Percentiles rank a stretch among this genome's conserved stretches.
phyloP scores from a whole-genome alignment of 2,329 filamentous ascomycete genomes.

The Metarhizium guizhouense region DNA sequence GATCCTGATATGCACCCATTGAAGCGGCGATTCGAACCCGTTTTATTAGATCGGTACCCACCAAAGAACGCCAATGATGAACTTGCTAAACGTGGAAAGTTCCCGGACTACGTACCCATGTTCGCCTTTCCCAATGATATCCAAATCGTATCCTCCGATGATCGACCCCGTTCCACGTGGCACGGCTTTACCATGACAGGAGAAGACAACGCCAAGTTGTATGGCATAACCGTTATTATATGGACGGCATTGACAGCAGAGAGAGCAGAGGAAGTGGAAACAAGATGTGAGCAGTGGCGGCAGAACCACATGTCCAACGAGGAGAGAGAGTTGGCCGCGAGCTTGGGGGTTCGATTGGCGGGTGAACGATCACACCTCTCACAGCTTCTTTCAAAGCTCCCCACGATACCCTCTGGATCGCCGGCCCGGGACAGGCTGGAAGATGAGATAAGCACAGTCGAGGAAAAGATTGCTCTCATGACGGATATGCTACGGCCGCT shows the following conservation, averaged over 20 bases:
- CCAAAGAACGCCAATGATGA: conserved; percentile 76
- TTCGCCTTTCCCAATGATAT: conserved; percentile 99
- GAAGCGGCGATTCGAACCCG: conserved; percentile 88
- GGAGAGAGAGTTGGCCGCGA: conserved; percentile 85
- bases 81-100: conserved; percentile 67
- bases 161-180: conserved; percentile 92
- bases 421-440: conserved; percentile 75
- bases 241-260: conserved; percentile 82
- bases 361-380: conserved; percentile 84
- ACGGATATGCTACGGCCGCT: conserved; percentile 89
- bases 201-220: conserved; percentile 82
- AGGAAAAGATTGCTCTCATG: conserved; percentile 97
- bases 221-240: conserved; percentile 83
- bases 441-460: conserved; percentile 88
- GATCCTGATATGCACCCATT: conserved; percentile 93
- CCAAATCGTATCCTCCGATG: conserved; percentile 90
- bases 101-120: conserved; percentile 98
- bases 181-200: conserved; percentile 98
- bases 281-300: conserved; percentile 75
- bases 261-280: conserved; percentile 75
- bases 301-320: conserved; percentile 82
- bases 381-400: conserved; percentile 74
- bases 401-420: conserved; percentile 71
- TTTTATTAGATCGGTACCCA: conserved; percentile 90
- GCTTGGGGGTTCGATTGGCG: conserved; percentile 79